Conservation (phyloP, 371 early-diverging fungal genomes). For the Rhizomucor miehei region DNA sequence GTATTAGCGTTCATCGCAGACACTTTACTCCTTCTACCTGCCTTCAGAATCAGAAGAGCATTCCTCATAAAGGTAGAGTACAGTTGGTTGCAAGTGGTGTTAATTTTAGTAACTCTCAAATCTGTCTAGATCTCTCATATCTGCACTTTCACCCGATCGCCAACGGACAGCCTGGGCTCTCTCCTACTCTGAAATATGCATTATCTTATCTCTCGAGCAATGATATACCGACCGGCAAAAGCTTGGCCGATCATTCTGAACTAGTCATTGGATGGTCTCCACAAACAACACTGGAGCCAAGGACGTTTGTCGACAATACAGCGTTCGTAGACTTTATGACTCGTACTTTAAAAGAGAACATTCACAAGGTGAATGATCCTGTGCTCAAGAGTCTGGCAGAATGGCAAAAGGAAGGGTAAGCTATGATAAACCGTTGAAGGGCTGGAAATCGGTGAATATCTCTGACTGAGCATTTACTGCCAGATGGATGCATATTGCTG, state of each 20-base stretch:
- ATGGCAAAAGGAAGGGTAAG: slow-evolving; percentile 56
- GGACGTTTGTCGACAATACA: slow-evolving; percentile 42
- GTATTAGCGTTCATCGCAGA: too few relatives aligned
- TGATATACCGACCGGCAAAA: slow-evolving; percentile 9
- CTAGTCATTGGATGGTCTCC: slow-evolving; percentile 44
- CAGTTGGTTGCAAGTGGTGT: too few relatives aligned
- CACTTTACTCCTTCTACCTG: too few relatives aligned
- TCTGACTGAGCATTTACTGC: background rate
- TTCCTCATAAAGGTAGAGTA: too few relatives aligned
- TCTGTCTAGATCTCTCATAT: slow-evolving; percentile 2
- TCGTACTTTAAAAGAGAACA: slow-evolving; percentile 29
- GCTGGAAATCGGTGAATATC: too few relatives aligned
- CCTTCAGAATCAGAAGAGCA: too few relatives aligned
- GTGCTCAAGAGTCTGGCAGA: slow-evolving; percentile 47
- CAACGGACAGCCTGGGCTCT: slow-evolving; percentile 2
- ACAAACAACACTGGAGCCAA: slow-evolving; percentile 20
- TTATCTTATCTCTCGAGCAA: slow-evolving; percentile 13
- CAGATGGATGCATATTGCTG: slow-evolving; percentile 56
- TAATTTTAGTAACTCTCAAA: too few relatives aligned
- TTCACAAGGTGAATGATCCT: slow-evolving; percentile 37
- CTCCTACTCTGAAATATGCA: slow-evolving; percentile 9
- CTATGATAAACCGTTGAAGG: background rate
- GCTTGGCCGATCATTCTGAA: slow-evolving; percentile 16
- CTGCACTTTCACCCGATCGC: slow-evolving; percentile 10
- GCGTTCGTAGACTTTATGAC: slow-evolving; percentile 41